These are phyloP conservation scores for Tylopilus sp. DNA, from an alignment of 768 basidiomycete genomes.

Conservation along the genomic window DNA sequence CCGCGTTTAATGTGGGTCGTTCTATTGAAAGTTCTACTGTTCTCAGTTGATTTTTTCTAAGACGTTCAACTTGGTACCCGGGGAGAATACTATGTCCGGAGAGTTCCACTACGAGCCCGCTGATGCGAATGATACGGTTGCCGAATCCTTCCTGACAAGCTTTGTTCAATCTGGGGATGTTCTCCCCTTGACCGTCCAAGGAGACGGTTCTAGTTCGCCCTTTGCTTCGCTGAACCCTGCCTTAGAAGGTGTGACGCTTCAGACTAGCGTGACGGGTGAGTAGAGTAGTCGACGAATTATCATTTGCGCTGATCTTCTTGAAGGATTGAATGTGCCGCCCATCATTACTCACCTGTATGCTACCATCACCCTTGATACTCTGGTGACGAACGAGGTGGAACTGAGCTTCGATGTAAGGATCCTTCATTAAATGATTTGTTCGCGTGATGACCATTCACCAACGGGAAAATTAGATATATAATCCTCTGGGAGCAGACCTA, in stretches of 20 bases:
- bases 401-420: conserved; percentile 55
- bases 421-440: neutral
- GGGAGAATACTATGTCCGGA: conserved; percentile 46
- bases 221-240: conserved; percentile 57
- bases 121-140: conserved; percentile 62
- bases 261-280: conserved; percentile 47
- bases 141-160: conserved; percentile 54
- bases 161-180: conserved; percentile 53
- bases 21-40: neutral
- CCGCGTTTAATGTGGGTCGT: conserved; percentile 50
- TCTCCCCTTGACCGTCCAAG: conserved; percentile 54
- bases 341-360: conserved; percentile 58
- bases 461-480: conserved; percentile 38
- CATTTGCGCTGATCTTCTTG: neutral
- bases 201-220: conserved; percentile 57
- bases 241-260: conserved; percentile 49
- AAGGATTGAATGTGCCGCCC: conserved; percentile 48
- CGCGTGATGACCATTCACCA: neutral
- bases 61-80: conserved; percentile 57
- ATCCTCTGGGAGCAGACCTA: conserved; percentile 57
- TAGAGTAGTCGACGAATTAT: neutral
- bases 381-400: conserved; percentile 48
- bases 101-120: conserved; percentile 70
- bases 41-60: conserved; percentile 21
- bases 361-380: conserved; percentile 46